Evolutionary conservation across 1,284 basidiomycete genomes (phyloP).

Genomic region (Quambalaria eucalypti): DNA sequence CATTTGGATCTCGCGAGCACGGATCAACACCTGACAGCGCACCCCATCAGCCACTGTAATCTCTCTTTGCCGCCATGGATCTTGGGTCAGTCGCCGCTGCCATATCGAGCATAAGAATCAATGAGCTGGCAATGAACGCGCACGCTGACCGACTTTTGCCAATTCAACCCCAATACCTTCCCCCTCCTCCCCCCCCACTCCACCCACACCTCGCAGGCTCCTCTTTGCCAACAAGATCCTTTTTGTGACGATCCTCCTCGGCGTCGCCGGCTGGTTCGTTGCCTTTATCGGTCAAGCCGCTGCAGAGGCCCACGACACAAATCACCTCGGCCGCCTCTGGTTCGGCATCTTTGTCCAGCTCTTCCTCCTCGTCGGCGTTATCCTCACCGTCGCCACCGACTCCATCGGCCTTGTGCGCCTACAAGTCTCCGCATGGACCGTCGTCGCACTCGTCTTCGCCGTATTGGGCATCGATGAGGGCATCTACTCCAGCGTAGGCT

Average conservation of each 20-base stretch:
- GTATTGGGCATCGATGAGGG: conserved; percentile 63
- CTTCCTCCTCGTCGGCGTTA: conserved; percentile 67
- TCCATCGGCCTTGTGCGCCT: conserved; percentile 70
- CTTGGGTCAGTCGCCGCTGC: too few relatives aligned
- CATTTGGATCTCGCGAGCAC: too few relatives aligned
- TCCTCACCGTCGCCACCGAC: conserved; percentile 73
- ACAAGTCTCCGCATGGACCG: conserved; percentile 77
- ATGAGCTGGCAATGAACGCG: too few relatives aligned
- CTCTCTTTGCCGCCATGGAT: too few relatives aligned
- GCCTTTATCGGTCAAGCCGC: conserved; percentile 67
- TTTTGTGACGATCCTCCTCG: conserved; percentile 71
- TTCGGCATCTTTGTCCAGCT: conserved; percentile 81
- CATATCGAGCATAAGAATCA: too few relatives aligned
- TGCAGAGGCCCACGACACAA: conserved; percentile 22
- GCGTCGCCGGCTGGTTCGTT: conserved; percentile 79
- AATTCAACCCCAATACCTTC: too few relatives aligned
- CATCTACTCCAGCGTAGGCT: conserved; percentile 22
- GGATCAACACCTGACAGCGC: too few relatives aligned
- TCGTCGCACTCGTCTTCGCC: conserved; percentile 76
- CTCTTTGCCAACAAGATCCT: conserved; percentile 83
- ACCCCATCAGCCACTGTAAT: too few relatives aligned
- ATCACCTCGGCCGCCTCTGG: conserved; percentile 67
- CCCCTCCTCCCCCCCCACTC: too few relatives aligned
- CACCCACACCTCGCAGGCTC: conserved; percentile 47
- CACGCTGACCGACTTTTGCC: too few relatives aligned